Base-by-base conservation (phyloP, 352 stramenopile genomes). In the Pythium dissotocum region DNA sequence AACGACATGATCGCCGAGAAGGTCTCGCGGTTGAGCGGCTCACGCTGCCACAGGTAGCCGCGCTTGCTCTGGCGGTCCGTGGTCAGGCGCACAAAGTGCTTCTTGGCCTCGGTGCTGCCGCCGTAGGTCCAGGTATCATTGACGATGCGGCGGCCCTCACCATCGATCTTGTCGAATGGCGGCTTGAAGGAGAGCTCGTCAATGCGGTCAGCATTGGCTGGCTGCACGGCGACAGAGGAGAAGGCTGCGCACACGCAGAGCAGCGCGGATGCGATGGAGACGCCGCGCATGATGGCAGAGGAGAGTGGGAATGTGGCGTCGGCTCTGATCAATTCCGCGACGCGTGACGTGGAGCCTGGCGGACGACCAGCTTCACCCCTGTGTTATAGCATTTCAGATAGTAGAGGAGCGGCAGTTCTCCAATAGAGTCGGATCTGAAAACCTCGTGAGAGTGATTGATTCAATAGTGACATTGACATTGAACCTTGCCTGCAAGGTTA, bases 61-160 rank as follows among this genome's bases (percentile, higher is more conserved):
- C 82, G 78, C 72, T 95, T 94, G 76, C 85, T 94, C 74, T 96
- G 88, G 0, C 88, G 85, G 64, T 96, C 87, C 9, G 88, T 88
- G n/a, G 88, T 96, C n/a, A 96, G 72, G 30, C 88, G 88, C 44
- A 95, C 75, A 68, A 96, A 96, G 76, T 91, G 77, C 74, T 94
- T 93, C 71, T 95, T 94, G 21, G 86, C 78, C 64, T 93, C 83
- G 28, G 88, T 63, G 64, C 77, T 84, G 57, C 87, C 88, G 58
- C 88, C 88, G 61, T 89, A 78, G 30, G 68, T 80, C 85, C 85
- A 95, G 66, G 77, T 88, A 58, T 87, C 80, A 65, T 93, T 94
- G 61, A 95, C 75, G 61, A 88, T 74, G 53, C 88, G 86, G 12
- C 69, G 73, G 44, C 82, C 86, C 1, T 85, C 75, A n/a, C 48